Base-by-base conservation (phyloP, 441 rosid genomes). In the Cnidoscolus chayamansa region DNA sequence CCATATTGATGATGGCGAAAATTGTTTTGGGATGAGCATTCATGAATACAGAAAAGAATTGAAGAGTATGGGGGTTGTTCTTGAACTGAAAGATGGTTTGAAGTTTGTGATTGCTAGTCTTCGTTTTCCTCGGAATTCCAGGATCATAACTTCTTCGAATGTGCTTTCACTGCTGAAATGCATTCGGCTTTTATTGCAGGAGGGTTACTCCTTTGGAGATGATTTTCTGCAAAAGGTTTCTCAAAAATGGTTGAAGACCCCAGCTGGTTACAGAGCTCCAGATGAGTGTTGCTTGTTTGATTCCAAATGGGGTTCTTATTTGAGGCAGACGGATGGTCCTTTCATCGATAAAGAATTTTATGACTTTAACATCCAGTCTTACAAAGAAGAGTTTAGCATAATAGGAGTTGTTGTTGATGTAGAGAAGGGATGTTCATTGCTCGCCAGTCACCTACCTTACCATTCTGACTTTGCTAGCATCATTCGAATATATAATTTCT, bases 271-370 rank as follows among this genome's bases (percentile, higher is more conserved):
- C 73, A 65, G 72, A 66, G 57, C 82, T 79, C 96, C 96, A 1
- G 16, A 59, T 3, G 72, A 75, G 62, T 82, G 89, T 78, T 78
- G 81, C 68, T 66, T 89, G 67, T 81, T 84, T 45, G 85, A 84
- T 76, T 61, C 77, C 15, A 19, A 30, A 4, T 87, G 88, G 86
- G 76, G 51, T n/a, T 43, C 31, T 47, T 13, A 10, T 63, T 51
- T 91, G 70, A 75, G 83, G 76, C 85, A 6, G 62, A 43, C 73
- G 4, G 93, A 91, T 76, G 97, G 97, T 8, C 95, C 95, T 4
- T 89, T 91, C 84, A 80, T 91, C 15, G 89, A 88, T 47, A 89
- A 87, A 76, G 81, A 35, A 20, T 88, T 79, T 73, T 92, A 88
- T 74, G 89, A 94, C 55, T 54, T 78, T 15, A 65, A 70, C 58